phyloP scores from a whole-genome alignment of 257 asterid genomes.

The Catharanthus roseus region DNA sequence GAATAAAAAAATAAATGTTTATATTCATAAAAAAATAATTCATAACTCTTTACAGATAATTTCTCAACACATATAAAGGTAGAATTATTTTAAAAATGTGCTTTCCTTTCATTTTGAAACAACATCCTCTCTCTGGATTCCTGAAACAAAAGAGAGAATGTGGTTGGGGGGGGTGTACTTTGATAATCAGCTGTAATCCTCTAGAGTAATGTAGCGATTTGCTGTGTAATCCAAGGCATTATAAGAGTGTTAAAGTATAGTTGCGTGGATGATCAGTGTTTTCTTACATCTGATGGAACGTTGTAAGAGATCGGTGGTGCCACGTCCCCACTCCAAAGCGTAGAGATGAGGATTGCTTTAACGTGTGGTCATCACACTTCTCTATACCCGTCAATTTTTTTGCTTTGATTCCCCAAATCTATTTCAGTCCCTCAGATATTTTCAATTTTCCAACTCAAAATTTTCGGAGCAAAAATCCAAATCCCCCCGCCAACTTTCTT shows the following conservation, averaged over 20 bases:
- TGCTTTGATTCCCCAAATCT: background rate
- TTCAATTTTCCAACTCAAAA: background rate
- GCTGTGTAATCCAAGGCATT: background rate
- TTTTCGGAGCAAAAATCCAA: constrained; percentile 3
- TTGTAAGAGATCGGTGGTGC: constrained; percentile 16
- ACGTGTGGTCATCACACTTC: constrained; percentile 91
- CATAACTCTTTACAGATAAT: no score
- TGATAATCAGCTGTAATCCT: no score
- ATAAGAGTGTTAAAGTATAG: no score
- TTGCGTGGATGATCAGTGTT: background rate
- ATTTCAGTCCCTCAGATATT: constrained; percentile 16
- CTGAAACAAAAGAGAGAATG: no score
- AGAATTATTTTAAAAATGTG: no score
- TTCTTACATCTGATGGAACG: no score
- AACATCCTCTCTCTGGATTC: no score
- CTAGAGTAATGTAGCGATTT: background rate
- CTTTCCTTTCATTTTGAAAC: no score
- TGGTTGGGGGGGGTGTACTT: no score
- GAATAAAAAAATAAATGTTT: no score
- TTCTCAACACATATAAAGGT: no score
- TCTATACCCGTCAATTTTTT: background rate
- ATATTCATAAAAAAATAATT: no score
- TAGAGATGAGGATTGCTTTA: constrained; percentile 51
- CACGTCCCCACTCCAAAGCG: constrained; percentile 43
- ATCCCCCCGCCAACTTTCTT: constrained; percentile 2